Evolutionary conservation across 495 filamentous ascomycete genomes (phyloP), one percentile per base, ranked within the genome.

Genomic region (Penicillium roqueforti): DNA sequence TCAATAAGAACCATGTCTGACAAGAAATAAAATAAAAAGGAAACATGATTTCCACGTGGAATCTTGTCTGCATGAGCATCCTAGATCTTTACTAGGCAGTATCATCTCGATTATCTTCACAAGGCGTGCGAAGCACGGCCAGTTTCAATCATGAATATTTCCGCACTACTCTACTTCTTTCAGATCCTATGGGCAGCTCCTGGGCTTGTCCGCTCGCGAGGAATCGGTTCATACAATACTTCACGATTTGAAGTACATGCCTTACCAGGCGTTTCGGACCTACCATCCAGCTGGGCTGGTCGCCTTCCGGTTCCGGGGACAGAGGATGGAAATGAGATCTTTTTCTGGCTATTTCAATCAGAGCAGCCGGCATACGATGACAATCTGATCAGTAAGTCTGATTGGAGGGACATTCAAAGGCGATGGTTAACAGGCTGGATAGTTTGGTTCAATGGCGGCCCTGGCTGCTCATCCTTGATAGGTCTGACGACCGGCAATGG

Each of bases 401-500:
- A 4, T 10, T 2, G 14, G 11, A 3, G 34, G 36, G 3, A 37
- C 1, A 14, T 23, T 8, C 28, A 25, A 11, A 40, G 10, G 3
- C 20, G 10, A 16, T 11, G 22, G 38, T 23, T 38, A 36, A 34
- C 55, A 47, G 52, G n/a, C 0, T 25, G 20, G 18, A 48, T 34
- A 68, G 67, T 88, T 47, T 88, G 84, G 83, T 69, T 88, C 25
- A 87, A 87, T 61, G 86, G 86, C 37, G 86, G 86, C 32, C 80
- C 80, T 11, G 85, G 85, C 20, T 89, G 85, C 68, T 84, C 77
- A 31, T 87, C 80, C 5, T 70, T 92, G 8, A 78, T 83, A 56
- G 87, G 87, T 13, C 66, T 91, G 18, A 58, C 53, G 5, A 61
- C 57, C 11, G 67, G 67, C 18, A 68, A 65, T 22, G 67, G 67